These are phyloP conservation scores for Monilinia aucupariae DNA, from an alignment of 2,329 filamentous ascomycete genomes.

Conservation along the genomic window DNA sequence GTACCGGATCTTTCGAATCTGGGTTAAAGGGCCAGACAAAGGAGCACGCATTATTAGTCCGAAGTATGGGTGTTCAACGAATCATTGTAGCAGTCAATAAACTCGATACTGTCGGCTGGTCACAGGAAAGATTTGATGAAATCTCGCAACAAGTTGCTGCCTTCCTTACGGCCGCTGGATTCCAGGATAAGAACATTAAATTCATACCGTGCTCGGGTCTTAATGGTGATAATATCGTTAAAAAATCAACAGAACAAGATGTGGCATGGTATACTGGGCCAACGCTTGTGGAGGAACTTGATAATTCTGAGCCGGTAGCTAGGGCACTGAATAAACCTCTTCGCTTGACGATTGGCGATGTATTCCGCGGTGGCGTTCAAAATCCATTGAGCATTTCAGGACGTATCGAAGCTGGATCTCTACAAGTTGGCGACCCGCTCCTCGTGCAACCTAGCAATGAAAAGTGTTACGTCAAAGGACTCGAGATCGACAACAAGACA, in stretches of 20 bases:
- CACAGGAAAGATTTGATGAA: constrained; percentile 72
- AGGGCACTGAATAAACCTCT: constrained; percentile 73
- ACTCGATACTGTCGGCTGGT: constrained; percentile 83
- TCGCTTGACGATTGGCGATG: constrained; percentile 79
- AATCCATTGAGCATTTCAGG: constrained; percentile 83
- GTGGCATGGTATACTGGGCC: constrained; percentile 75
- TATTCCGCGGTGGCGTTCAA: constrained; percentile 73
- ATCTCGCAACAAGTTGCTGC: constrained; percentile 78
- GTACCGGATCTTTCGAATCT: constrained; percentile 86
- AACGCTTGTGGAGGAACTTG: constrained; percentile 78
- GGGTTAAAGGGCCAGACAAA: constrained; percentile 90
- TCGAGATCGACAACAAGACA: constrained; percentile 68
- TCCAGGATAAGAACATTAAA: constrained; percentile 71
- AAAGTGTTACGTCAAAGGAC: constrained; percentile 71
- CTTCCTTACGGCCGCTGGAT: constrained; percentile 78
- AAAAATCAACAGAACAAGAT: constrained; percentile 48
- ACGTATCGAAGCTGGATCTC: constrained; percentile 73
- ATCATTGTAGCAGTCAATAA: constrained; percentile 94
- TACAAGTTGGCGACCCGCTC: constrained; percentile 79
- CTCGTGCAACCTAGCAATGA: constrained; percentile 77
- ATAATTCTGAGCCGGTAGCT: constrained; percentile 68
- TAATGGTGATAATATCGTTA: constrained; percentile 78
- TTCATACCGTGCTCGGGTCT: constrained; percentile 90
- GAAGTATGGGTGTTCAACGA: constrained; percentile 84
- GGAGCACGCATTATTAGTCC: constrained; percentile 83